These are phyloP conservation scores for Alternaria sp. DNA, from an alignment of 2,329 filamentous ascomycete species.

Conservation along the genomic window DNA sequence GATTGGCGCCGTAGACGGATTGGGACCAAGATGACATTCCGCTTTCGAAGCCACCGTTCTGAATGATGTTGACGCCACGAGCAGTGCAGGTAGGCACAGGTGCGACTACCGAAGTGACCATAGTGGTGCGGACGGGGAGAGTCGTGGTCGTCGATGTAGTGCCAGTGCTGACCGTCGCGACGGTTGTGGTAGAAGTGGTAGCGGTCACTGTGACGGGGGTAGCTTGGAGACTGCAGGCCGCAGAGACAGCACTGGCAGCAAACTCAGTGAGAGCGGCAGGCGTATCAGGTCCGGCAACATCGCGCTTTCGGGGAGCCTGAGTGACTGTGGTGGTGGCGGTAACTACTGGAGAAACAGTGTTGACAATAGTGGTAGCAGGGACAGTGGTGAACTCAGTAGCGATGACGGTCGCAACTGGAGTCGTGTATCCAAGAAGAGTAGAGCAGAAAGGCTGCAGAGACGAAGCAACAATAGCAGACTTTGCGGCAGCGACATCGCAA, in stretches of 20 bases:
- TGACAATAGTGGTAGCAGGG: background rate
- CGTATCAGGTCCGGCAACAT: fast-evolving
- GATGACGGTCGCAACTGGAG: background rate
- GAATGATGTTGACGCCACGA: too few species aligned
- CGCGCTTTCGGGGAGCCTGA: background rate
- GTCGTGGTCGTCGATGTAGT: background rate
- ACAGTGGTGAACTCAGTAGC: background rate
- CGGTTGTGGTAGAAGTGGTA: background rate
- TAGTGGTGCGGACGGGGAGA: background rate
- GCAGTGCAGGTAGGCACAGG: too few species aligned
- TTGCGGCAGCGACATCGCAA: background rate
- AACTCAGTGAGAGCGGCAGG: background rate
- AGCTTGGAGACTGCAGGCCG: background rate
- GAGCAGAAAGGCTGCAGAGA: background rate
- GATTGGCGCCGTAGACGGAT: too few species aligned
- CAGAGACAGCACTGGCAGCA: background rate
- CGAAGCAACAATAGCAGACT: background rate
- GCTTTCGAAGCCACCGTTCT: too few species aligned
- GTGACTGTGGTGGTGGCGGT: background rate
- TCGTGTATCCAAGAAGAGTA: background rate
- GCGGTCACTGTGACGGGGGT: background rate
- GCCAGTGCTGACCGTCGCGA: background rate
- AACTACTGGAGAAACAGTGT: background rate
- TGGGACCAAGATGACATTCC: too few species aligned
- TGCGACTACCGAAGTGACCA: background rate